Evolutionary conservation across 73 alveolate species (phyloP), one percentile per base, ranked within the genome.

Genomic region (Uronychia setigera): DNA sequence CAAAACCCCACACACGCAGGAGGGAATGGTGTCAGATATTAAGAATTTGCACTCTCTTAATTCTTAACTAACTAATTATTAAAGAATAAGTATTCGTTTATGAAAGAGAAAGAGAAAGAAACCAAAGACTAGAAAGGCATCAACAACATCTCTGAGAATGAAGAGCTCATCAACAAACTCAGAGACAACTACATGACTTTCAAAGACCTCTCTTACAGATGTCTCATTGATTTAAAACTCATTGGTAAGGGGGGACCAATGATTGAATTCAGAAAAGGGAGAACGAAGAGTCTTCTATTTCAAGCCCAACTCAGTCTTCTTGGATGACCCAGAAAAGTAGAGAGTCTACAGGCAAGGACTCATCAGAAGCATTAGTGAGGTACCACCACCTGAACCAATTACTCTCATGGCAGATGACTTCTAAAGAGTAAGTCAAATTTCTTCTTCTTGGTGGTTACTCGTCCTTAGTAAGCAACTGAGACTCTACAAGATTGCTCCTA

Each of bases 361-460:
- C n/a, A 76, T 76, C 46, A 83, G 76, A 78, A 60, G 78, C 35
- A 78, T 88, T 31, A 60, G 80, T 0, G 35, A 79, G 1, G 35
- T 82, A 0, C 94, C 94, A 13, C 78, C 75, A 19, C 91, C 94
- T 9, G 91, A 88, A 76, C 67, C 67, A 46, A 1, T 58, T 80
- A 29, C 79, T 1, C 81, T 77, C 31, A 88, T 83, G 91, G 94
- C 88, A 19, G 91, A 88, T 46, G 91, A 88, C 32, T 74, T 88
- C 14, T 91, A 88, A 32, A 88, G 78, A 60, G 88, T 79, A 78
- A 32, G 5, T 31, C n/a, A 25, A 11, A 29, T 78, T 33, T 88
- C 0, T 27, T 79, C 1, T 88, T 77, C 34, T 80, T 82, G 84
- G 91, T 91, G 9, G 88, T 78, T 32, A 90, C 58, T 33, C 29